Evolutionary conservation across 495 filamentous ascomycete genomes (phyloP), one percentile per base, ranked within the genome.

Genomic region (Trichoderma asperelloides): DNA sequence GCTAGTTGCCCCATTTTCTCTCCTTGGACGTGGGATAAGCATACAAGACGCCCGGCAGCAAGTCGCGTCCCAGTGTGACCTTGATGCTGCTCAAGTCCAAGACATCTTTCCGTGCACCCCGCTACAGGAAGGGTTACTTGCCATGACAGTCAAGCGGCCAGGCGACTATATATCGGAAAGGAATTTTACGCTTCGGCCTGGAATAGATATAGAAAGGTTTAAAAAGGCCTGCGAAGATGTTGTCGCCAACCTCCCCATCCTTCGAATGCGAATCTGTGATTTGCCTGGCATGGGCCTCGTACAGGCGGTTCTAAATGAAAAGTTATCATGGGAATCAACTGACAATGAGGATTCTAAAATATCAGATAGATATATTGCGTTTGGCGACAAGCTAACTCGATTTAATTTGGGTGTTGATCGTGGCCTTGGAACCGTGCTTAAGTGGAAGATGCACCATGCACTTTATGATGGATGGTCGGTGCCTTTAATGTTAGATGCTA

Each of bases 391-490:
- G 13, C 55, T 62, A 2, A 30, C 0, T 13, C 13, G 21, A 62
- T 62, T 62, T 62, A 5, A 15, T 8, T 13, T 62, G 15, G n/a
- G 13, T 27, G 55, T 13, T 13, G 28, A 64, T 12, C 5, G 33
- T 37, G 33, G 33, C 33, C 33, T 37, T 37, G 33, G 33, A 37
- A 64, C 12, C 0, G 27, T 1, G 6, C 64, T 66, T 37, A 63
- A 66, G 15, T 66, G 68, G 68, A 69, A 21, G 5, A 45, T 66
- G 16, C 67, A 69, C 41, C 64, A 71, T 39, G 68, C 68, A 2
- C 47, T 64, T 18, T 66, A 66, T 23, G 64, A 69, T 49, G 68
- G 49, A 0, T 73, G 70, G 63, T 71, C 63, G 8, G 41, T 57
- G 66, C 5, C 60, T 49, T 13, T 41, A 21, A 45, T 62, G 9